Percentiles rank a stretch among this genome's conserved stretches.
Evolutionary conservation across 371 early-diverging fungal genomes (phyloP).

Genomic region (Mortierella sp.): DNA sequence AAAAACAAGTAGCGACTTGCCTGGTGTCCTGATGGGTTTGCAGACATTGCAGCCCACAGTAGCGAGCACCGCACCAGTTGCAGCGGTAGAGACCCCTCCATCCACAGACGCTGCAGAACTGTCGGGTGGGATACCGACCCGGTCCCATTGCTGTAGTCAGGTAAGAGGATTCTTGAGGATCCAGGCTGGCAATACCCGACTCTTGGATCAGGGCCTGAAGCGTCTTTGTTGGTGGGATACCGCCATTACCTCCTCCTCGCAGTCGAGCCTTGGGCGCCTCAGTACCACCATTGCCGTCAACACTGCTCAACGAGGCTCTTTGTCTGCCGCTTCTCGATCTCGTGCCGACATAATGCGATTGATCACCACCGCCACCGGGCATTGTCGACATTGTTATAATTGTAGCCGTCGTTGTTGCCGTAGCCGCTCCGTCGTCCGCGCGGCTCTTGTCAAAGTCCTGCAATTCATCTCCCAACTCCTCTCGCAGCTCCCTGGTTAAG

Average conservation of each 20-base stretch:
- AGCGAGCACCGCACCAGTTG: constrained; percentile 73
- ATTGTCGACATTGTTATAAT: background rate
- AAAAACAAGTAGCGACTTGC: constrained; percentile 28
- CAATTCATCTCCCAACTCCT: too few relatives aligned
- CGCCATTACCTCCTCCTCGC: background rate
- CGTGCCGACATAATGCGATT: background rate
- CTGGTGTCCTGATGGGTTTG: constrained; percentile 72
- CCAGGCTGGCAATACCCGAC: constrained; percentile 1
- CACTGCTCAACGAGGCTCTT: background rate
- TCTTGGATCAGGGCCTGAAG: constrained; percentile 2
- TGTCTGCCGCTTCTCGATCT: background rate
- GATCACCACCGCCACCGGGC: too few relatives aligned
- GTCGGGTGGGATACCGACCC: constrained; percentile 70
- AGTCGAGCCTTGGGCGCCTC: background rate
- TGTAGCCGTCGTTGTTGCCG: background rate
- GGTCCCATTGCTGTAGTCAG: constrained; percentile 62
- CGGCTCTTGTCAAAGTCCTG: too few relatives aligned
- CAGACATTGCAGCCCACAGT: constrained; percentile 70
- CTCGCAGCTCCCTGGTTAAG: background rate
- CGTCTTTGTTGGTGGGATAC: background rate
- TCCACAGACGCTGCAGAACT: constrained; percentile 78
- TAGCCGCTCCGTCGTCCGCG: background rate
- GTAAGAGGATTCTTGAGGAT: background rate
- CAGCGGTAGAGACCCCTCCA: constrained; percentile 72
- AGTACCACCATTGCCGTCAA: background rate